Percentiles rank a stretch among this genome's conserved stretches.
These are phyloP conservation scores for Xylaria sp. DNA, from an alignment of 2,329 filamentous ascomycete genomes.

Conservation along the genomic window DNA sequence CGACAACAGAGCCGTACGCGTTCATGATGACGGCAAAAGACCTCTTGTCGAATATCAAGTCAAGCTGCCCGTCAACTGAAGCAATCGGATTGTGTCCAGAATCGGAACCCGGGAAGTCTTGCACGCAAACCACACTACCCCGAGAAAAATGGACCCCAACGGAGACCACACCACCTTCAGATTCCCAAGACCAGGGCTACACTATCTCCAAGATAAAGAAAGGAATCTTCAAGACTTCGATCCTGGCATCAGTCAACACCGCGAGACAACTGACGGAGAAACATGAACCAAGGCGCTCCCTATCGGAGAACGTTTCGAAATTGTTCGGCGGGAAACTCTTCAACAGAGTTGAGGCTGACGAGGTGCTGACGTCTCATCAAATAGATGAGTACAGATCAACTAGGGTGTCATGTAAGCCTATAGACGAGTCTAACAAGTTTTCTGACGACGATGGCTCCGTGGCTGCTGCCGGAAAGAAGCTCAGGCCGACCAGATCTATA, in stretches of 20 bases:
- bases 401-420: neutral
- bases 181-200: neutral
- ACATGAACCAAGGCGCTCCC: neutral
- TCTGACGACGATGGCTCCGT: neutral
- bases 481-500: neutral
- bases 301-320: neutral
- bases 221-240: neutral
- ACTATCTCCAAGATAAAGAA: neutral
- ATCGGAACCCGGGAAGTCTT: neutral
- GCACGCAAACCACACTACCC: neutral
- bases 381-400: neutral
- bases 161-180: neutral
- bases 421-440: neutral
- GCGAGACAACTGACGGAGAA: neutral
- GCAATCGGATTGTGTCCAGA: conserved; percentile 2
- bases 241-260: neutral
- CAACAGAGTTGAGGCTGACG: neutral
- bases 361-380: neutral
- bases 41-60: conserved; percentile 6
- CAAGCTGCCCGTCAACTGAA: conserved; percentile 14
- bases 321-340: neutral
- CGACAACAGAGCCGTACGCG: conserved; percentile 5
- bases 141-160: neutral
- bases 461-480: neutral
- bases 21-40: conserved; percentile 13